phyloP scores from a whole-genome alignment of 352 stramenopile genomes.

The Phytophthora megakarya region DNA sequence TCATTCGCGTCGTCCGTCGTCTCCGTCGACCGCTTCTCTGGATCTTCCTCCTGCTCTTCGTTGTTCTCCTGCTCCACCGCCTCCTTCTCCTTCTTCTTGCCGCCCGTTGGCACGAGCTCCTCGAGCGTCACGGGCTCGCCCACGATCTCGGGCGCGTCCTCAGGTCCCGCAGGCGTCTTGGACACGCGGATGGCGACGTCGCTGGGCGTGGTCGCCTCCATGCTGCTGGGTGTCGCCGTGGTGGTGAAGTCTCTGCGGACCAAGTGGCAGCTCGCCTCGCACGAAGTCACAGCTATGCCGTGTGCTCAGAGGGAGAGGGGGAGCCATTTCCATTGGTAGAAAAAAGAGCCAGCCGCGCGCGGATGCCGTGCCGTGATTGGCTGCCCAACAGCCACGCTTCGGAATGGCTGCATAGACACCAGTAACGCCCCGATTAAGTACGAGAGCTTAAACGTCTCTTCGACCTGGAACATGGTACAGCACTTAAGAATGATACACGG shows the following conservation, averaged over 20 bases:
- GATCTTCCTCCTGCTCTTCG: neutral
- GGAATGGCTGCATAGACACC: conserved; percentile 28
- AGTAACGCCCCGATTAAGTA: conserved; percentile 16
- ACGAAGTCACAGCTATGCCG: conserved; percentile 34
- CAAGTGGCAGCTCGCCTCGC: conserved; percentile 1
- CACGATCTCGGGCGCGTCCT: conserved; percentile 39
- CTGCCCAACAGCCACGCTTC: conserved; percentile 15
- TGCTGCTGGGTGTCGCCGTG: conserved; percentile 28
- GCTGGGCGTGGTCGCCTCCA: conserved; percentile 26
- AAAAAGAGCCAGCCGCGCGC: conserved; percentile 46
- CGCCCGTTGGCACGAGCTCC: conserved; percentile 22
- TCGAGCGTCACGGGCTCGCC: conserved; percentile 37
- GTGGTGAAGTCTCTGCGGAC: conserved; percentile 4
- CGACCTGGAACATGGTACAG: neutral
- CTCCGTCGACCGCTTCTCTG: conserved; percentile 5
- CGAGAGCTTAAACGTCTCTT: conserved; percentile 7
- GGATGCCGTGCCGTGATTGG: conserved; percentile 25
- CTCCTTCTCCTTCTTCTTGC: conserved; percentile 3
- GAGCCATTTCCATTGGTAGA: conserved; percentile 49
- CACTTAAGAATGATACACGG: too few species aligned
- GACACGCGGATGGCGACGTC: conserved; percentile 22
- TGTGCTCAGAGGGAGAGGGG: conserved; percentile 30
- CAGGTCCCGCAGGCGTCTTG: conserved; percentile 29
- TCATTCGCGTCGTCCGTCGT: conserved; percentile 24
- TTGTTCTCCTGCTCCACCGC: neutral